Base-by-base conservation (phyloP, 768 basidiomycete genomes). In the Leccinum aurantiacum region DNA sequence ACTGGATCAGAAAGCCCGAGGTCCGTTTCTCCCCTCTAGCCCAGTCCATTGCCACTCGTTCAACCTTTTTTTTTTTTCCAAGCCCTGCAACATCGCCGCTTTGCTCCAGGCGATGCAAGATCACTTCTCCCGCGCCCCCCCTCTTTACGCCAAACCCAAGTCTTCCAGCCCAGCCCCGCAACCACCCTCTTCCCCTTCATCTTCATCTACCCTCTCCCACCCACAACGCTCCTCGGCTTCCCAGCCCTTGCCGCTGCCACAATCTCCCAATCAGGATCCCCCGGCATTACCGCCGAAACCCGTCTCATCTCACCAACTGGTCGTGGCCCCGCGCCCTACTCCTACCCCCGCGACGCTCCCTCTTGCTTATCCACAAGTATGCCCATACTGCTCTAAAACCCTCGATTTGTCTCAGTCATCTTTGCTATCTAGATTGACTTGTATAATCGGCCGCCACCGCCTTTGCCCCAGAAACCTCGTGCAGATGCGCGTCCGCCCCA, bases 141-240 rank as follows among this genome's bases (percentile, higher is more conserved):
- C 95, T 7, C 85, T 98, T 15, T 97, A 95, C 71, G 87, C 95
- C 33, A 93, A 89, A 74, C 88, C 92, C 15, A 82, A 78, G 66
- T 62, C 72, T 22, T 47, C 69, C 37, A 65, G 62, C 54, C 67
- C 63, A 64, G 61, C 64, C 65, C 59, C 69, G 38, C 64, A 65
- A 33, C 53, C 67, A 38, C 58, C 66, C 59, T 64, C 69, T 38
- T 44, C 68, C 3, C 47, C 65, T 46, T 35, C 62, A 27, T 44
- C 66, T 8, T 35, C 62, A 27, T 44, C 66, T 6, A 54, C 53
- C 24, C 58, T 59, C 17, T 54, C 73, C 19, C 67, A 62, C 6
- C 64, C 67, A 62, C 69, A 51, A 10, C 66, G 47, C 58, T 27
- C 44, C 53, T 53, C 52, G 56, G 11, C 48, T 48, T 49, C 67